Evolutionary conservation across 441 rosid genomes (phyloP).

Genomic region (Eutrema salsugineum): DNA sequence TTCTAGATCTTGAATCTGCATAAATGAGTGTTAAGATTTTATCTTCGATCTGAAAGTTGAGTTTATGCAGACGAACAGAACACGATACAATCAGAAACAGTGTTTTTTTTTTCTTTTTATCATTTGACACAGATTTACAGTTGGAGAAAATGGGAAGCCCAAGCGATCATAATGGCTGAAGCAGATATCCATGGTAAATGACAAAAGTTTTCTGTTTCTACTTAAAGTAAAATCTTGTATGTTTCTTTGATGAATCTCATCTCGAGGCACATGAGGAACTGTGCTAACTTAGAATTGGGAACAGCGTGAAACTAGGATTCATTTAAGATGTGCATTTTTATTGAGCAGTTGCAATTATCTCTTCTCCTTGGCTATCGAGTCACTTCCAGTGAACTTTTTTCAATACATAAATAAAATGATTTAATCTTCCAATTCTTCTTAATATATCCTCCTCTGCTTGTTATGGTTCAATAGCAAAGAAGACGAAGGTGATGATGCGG

Average conservation of each 20-base stretch:
- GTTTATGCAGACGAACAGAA: not conserved
- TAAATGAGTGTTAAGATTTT: not conserved
- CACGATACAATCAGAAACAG: not conserved
- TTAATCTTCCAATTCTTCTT: not conserved
- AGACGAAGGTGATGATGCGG: constrained; percentile 64
- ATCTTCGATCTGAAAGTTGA: not conserved
- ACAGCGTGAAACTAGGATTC: not conserved
- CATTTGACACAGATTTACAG: constrained; percentile 70
- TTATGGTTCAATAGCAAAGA: constrained; percentile 47
- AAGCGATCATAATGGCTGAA: constrained; percentile 50
- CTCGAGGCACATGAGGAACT: not conserved
- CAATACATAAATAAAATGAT: not conserved
- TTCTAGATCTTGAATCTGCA: constrained; percentile 16
- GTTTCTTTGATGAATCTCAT: not conserved
- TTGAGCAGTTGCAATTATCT: not conserved
- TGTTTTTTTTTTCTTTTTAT: not conserved
- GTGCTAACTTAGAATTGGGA: not conserved
- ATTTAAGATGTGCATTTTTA: not conserved
- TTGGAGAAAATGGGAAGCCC: constrained; percentile 97
- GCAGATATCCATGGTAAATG: constrained; percentile 56
- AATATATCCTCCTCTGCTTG: constrained; percentile 7
- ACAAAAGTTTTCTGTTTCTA: not conserved
- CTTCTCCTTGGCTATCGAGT: not conserved
- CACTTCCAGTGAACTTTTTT: not conserved
- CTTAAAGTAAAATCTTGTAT: not conserved